A percentile compares a stretch with the other conserved stretches of the same genome.
These are phyloP conservation scores for Claviceps quebecensis DNA, from an alignment of 2,329 filamentous ascomycete genomes.

Conservation along the genomic window DNA sequence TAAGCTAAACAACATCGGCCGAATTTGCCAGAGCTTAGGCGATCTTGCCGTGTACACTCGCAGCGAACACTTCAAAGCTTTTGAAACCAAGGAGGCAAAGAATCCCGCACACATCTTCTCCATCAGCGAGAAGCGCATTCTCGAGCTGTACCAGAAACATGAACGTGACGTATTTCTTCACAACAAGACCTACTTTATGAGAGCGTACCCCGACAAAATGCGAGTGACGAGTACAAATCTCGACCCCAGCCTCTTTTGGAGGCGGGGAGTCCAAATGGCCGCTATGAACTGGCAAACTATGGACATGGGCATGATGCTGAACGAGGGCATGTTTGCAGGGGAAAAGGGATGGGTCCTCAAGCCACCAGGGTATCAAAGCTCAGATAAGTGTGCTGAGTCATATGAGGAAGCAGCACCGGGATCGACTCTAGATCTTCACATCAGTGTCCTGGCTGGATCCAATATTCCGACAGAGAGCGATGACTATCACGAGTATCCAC, in stretches of 20 bases:
- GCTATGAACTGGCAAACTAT: slow-evolving; percentile 96
- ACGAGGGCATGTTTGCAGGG: slow-evolving; percentile 91
- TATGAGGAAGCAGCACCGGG: slow-evolving; percentile 33
- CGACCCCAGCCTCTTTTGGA: slow-evolving; percentile 83
- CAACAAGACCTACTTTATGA: slow-evolving; percentile 78
- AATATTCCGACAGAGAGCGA: slow-evolving; percentile 34
- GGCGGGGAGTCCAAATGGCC: slow-evolving; percentile 91
- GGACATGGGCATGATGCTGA: slow-evolving; percentile 89
- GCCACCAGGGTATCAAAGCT: slow-evolving; percentile 55
- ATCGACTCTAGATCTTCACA: slow-evolving; percentile 48
- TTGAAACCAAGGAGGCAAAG: slow-evolving; percentile 49
- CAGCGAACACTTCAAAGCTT: slow-evolving; percentile 64
- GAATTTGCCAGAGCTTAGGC: slow-evolving; percentile 58
- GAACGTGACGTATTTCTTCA: slow-evolving; percentile 69
- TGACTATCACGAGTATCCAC: slow-evolving; percentile 17
- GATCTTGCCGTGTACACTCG: slow-evolving; percentile 74
- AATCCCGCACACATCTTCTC: slow-evolving; percentile 66
- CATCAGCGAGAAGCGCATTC: slow-evolving; percentile 68
- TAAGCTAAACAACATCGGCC: slow-evolving; percentile 32
- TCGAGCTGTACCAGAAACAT: slow-evolving; percentile 41
- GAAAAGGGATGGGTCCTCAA: slow-evolving; percentile 78
- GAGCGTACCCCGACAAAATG: slow-evolving; percentile 72
- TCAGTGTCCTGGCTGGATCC: slow-evolving; percentile 66
- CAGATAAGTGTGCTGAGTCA: slow-evolving; percentile 23
- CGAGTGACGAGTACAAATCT: slow-evolving; percentile 87